Percentiles rank a stretch among this genome's conserved stretches.
Conservation (phyloP, 495 filamentous ascomycete species). For the Oleoguttula mirabilis region DNA sequence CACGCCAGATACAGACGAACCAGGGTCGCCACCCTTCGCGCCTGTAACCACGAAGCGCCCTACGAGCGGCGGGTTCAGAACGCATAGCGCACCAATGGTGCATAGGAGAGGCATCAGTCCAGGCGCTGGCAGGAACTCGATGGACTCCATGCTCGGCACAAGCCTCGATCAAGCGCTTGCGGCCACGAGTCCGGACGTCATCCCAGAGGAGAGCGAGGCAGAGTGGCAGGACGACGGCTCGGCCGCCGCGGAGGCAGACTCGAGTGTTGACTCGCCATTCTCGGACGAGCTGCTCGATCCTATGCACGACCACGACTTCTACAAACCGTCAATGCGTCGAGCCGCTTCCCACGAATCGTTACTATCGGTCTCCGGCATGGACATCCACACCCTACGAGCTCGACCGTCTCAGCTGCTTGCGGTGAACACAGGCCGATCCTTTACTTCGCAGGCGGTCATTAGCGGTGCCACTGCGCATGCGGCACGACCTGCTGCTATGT, state of each 20-base stretch:
- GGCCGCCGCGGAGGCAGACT: background rate
- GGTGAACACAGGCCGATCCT: slow-evolving; percentile 12
- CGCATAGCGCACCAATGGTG: slow-evolving; percentile 8
- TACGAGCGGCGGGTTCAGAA: slow-evolving; percentile 7
- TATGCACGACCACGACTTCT: slow-evolving; percentile 13
- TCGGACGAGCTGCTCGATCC: slow-evolving; percentile 11
- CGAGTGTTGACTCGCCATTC: background rate
- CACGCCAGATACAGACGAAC: slow-evolving; percentile 53
- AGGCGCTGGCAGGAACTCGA: background rate
- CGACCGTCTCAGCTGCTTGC: slow-evolving; percentile 21
- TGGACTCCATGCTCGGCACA: slow-evolving; percentile 14
- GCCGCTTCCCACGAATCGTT: slow-evolving; percentile 31
- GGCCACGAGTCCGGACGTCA: slow-evolving; percentile 10
- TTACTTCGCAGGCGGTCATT: slow-evolving; percentile 20
- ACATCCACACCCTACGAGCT: slow-evolving; percentile 28
- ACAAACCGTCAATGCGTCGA: slow-evolving; percentile 24
- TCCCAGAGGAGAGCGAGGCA: slow-evolving; percentile 25
- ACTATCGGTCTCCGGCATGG: slow-evolving; percentile 30
- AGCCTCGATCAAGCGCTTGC: slow-evolving; percentile 6
- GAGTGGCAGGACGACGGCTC: slow-evolving; percentile 8
- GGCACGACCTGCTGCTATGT: slow-evolving; percentile 13
- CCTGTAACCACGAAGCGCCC: slow-evolving; percentile 13
- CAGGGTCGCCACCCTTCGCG: slow-evolving; percentile 23
- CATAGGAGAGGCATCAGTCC: slow-evolving; percentile 9
- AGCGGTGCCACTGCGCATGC: slow-evolving; percentile 23